Conservation (phyloP, 2,329 filamentous ascomycete species). For the Trichoderma breve region DNA sequence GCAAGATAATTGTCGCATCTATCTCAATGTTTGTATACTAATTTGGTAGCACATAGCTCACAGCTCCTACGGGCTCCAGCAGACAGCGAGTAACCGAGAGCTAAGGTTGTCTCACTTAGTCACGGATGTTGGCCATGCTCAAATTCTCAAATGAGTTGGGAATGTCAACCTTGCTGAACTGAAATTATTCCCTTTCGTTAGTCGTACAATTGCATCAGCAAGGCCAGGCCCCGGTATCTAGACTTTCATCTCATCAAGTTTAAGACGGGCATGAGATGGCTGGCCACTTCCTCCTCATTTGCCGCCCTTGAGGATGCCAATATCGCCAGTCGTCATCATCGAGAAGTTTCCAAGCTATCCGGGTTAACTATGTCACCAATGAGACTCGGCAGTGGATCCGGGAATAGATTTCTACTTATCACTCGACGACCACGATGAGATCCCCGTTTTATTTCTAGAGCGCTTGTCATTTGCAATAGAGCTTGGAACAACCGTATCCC, state of each 20-base stretch:
- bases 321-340: slow-evolving; percentile 27
- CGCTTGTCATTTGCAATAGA: neutral
- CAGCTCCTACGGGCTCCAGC: slow-evolving; percentile 59
- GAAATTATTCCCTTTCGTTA: slow-evolving; percentile 64
- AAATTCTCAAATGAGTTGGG: slow-evolving; percentile 50
- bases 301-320: slow-evolving; percentile 44
- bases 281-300: slow-evolving; percentile 46
- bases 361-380: neutral
- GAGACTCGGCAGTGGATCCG: neutral
- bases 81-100: slow-evolving; percentile 63
- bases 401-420: slow-evolving; percentile 40
- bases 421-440: slow-evolving; percentile 59
- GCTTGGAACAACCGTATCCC: slow-evolving; percentile 36
- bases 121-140: slow-evolving; percentile 27
- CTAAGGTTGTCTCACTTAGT: slow-evolving; percentile 33
- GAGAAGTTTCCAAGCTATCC: neutral
- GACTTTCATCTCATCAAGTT: neutral
- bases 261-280: neutral
- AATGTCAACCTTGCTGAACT: slow-evolving; percentile 53
- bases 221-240: neutral
- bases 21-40: slow-evolving; percentile 63
- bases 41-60: slow-evolving; percentile 66
- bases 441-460: neutral
- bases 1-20: slow-evolving; percentile 39
- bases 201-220: slow-evolving; percentile 32